These are phyloP conservation scores for Fonsecaea pugnacius DNA, from an alignment of 2,329 filamentous ascomycete genomes.

Conservation along the genomic window DNA sequence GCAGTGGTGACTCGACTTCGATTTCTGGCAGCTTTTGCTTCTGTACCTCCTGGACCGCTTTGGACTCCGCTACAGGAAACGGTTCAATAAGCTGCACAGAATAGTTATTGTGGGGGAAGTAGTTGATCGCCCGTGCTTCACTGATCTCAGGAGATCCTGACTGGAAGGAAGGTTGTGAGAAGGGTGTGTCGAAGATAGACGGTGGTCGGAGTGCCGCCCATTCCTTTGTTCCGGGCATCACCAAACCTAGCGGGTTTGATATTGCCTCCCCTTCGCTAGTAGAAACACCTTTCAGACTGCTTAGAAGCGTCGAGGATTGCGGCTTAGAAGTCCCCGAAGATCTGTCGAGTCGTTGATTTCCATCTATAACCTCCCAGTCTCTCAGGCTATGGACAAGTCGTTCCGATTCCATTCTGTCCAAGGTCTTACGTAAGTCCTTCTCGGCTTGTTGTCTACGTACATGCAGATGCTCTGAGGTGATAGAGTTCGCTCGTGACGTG, in stretches of 20 bases:
- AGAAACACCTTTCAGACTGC: slow-evolving; percentile 1
- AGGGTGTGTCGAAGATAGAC: slow-evolving; percentile 55
- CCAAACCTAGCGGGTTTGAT: slow-evolving; percentile 24
- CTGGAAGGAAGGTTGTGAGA: slow-evolving; percentile 49
- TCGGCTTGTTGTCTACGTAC: slow-evolving; percentile 37
- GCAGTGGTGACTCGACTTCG: slow-evolving; percentile 61
- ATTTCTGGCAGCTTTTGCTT: slow-evolving; percentile 38
- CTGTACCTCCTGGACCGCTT: slow-evolving; percentile 40
- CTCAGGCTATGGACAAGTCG: slow-evolving; percentile 26
- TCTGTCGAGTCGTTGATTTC: background rate
- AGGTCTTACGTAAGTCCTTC: slow-evolving; percentile 35
- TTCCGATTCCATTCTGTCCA: slow-evolving; percentile 39
- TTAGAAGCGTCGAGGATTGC: slow-evolving; percentile 3
- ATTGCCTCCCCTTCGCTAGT: background rate
- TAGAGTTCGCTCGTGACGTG: slow-evolving; percentile 50
- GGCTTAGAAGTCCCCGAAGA: slow-evolving; percentile 8
- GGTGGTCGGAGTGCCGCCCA: slow-evolving; percentile 51
- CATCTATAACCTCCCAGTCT: slow-evolving; percentile 15
- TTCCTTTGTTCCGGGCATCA: slow-evolving; percentile 43
- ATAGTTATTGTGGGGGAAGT: slow-evolving; percentile 67
- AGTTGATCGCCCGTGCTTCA: slow-evolving; percentile 64
- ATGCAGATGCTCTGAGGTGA: slow-evolving; percentile 50
- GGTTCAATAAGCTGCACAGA: slow-evolving; percentile 69
- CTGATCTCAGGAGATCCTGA: slow-evolving; percentile 62
- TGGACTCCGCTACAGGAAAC: slow-evolving; percentile 40